These are phyloP conservation scores for Neopestalotiopsis rosae DNA, from an alignment of 2,329 filamentous ascomycete species.

Conservation along the genomic window DNA sequence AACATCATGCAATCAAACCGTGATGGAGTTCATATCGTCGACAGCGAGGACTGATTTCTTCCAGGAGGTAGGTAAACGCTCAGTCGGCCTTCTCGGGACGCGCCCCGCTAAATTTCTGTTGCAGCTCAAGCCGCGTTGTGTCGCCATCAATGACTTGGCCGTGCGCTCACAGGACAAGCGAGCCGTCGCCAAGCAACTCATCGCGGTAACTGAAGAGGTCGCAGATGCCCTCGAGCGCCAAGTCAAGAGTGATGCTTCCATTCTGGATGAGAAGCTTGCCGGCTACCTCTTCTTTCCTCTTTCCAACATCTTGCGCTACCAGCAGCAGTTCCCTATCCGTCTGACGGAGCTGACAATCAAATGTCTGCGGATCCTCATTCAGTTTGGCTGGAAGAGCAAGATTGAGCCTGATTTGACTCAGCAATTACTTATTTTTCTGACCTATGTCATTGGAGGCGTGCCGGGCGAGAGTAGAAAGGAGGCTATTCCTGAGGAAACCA, in stretches of 20 bases:
- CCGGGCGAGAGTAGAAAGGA: slow-evolving; percentile 59
- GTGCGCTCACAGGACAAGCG: slow-evolving; percentile 52
- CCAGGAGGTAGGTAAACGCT: slow-evolving; percentile 31
- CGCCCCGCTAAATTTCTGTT: slow-evolving; percentile 18
- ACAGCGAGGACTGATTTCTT: slow-evolving; percentile 36
- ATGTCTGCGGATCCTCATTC: slow-evolving; percentile 75
- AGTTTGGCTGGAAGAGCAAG: slow-evolving; percentile 77
- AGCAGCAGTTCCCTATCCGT: slow-evolving; percentile 72
- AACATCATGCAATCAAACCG: slow-evolving; percentile 13
- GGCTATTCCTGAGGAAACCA: slow-evolving; percentile 73
- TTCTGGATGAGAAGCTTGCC: slow-evolving; percentile 80
- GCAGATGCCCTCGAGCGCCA: slow-evolving; percentile 52
- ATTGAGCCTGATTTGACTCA: slow-evolving; percentile 76
- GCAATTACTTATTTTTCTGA: slow-evolving; percentile 84
- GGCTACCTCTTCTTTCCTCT: slow-evolving; percentile 97
- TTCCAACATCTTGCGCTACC: slow-evolving; percentile 81
- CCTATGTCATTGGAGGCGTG: slow-evolving; percentile 78
- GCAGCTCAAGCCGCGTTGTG: slow-evolving; percentile 68
- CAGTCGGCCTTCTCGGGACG: neutral
- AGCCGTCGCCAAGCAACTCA: slow-evolving; percentile 48
- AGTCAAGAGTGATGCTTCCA: slow-evolving; percentile 46
- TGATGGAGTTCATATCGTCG: slow-evolving; percentile 31
- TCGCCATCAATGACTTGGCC: slow-evolving; percentile 63
- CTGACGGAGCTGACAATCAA: slow-evolving; percentile 78
- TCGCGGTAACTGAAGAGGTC: slow-evolving; percentile 51